Percentiles rank a stretch among this genome's conserved stretches.
These are phyloP conservation scores for Discostella stelligera DNA, from an alignment of 352 stramenopile species.

Conservation along the genomic window DNA sequence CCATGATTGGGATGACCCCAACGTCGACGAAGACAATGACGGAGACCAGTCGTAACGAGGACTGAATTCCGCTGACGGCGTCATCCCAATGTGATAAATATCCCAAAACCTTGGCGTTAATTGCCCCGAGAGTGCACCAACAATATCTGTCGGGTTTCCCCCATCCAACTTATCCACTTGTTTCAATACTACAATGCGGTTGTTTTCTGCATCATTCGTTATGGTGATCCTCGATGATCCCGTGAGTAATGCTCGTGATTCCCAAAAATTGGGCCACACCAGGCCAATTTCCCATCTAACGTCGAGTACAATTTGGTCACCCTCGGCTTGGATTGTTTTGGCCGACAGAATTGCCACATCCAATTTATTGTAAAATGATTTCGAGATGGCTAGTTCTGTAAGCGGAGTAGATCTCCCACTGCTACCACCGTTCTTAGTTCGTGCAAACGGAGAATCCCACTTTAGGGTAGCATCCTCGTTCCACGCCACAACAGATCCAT, in stretches of 20 bases:
- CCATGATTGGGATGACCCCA: not conserved
- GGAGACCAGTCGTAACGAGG: constrained; percentile 28
- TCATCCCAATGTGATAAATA: constrained; percentile 81
- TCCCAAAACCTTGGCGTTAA: constrained; percentile 78
- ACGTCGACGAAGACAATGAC: not conserved
- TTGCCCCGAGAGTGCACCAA: constrained; percentile 48
- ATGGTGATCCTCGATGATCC: constrained; percentile 55
- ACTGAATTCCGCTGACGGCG: constrained; percentile 63
- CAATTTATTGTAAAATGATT: constrained; percentile 68
- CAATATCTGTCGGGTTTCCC: constrained; percentile 33
- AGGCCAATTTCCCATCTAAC: constrained; percentile 70
- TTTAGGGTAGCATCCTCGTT: constrained; percentile 38
- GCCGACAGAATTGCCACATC: constrained; percentile 69
- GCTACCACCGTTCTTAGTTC: not conserved
- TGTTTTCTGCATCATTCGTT: constrained; percentile 25
- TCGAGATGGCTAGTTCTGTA: constrained; percentile 52
- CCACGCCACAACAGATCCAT: constrained; percentile 21
- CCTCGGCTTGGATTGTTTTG: constrained; percentile 31
- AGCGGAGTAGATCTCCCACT: constrained; percentile 39
- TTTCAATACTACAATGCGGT: constrained; percentile 46
- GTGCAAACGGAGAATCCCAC: constrained; percentile 63
- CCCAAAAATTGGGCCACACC: constrained; percentile 74
- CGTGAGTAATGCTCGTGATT: constrained; percentile 61
- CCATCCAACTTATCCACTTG: constrained; percentile 60
- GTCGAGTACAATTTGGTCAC: constrained; percentile 19